These are phyloP conservation scores for Scheffersomyces parashehatae DNA, from an alignment of 1,139 yeast genomes.

Conservation along the genomic window DNA sequence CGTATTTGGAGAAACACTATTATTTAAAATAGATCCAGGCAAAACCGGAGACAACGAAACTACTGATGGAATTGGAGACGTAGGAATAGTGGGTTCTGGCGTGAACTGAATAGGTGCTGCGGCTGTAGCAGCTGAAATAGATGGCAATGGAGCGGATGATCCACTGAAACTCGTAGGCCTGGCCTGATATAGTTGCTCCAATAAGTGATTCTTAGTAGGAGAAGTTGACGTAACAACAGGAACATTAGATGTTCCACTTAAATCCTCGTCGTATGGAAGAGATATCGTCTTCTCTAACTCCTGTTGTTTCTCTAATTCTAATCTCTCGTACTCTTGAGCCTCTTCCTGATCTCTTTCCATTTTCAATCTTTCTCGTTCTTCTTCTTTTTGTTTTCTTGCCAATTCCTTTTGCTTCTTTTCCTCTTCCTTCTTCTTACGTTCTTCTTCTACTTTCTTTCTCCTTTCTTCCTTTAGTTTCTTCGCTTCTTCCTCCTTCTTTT, in stretches of 20 bases:
- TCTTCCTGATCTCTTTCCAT: conserved; percentile 22
- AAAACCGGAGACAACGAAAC: conserved; percentile 1
- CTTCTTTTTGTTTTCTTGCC: conserved; percentile 43
- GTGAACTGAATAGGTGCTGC: conserved; percentile 13
- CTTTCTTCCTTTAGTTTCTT: conserved; percentile 41
- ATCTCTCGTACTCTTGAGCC: conserved; percentile 30
- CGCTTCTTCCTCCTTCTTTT: conserved; percentile 50
- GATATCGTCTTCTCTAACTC: conserved; percentile 3
- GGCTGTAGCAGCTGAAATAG: conserved; percentile 21
- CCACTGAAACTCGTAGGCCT: conserved; percentile 28
- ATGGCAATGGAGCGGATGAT: conserved; percentile 19
- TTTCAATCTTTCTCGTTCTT: conserved; percentile 22
- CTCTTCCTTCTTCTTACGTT: conserved; percentile 42
- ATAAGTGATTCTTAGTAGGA: conserved; percentile 28
- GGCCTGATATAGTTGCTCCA: conserved; percentile 37
- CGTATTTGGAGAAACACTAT: background rate
- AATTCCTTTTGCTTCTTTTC: conserved; percentile 45
- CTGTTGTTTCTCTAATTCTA: conserved; percentile 29
- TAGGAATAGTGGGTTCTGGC: conserved; percentile 1
- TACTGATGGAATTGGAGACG: conserved; percentile 2
- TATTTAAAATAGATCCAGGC: background rate
- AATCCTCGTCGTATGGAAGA: background rate
- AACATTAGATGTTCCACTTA: background rate
- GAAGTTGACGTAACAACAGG: conserved; percentile 4
- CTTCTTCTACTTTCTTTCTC: conserved; percentile 47